phyloP scores from a whole-genome alignment of 2,329 filamentous ascomycete species.

The Neofusicoccum laricinum region DNA sequence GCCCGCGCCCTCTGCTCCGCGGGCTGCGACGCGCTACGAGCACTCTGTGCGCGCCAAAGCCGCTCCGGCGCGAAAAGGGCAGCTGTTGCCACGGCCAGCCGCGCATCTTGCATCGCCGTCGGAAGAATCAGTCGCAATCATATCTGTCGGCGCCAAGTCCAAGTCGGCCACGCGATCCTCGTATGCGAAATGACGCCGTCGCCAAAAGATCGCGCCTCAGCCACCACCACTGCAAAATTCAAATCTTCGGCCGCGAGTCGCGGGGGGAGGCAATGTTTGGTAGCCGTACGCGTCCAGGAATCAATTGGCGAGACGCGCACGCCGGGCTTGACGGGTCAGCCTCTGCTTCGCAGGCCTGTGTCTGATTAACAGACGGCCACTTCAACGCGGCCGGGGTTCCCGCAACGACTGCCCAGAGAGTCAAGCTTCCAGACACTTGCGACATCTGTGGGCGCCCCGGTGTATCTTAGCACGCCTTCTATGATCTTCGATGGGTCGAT shows the following conservation, averaged over 20 bases:
- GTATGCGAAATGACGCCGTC: constrained; percentile 10
- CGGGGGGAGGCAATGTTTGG: neutral
- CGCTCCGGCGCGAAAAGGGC: neutral
- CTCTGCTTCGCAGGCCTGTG: too few species aligned
- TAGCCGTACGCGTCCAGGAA: too few species aligned
- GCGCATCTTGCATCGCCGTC: too few species aligned
- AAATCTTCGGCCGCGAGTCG: too few species aligned
- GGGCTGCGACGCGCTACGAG: neutral
- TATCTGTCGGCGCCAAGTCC: neutral
- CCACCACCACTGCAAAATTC: neutral
- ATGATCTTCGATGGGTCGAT: neutral
- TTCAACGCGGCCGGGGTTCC: too few species aligned
- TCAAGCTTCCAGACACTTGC: neutral
- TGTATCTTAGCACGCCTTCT: neutral
- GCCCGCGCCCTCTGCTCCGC: neutral
- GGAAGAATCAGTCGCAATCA: too few species aligned
- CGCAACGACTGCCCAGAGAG: too few species aligned
- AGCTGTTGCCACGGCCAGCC: neutral
- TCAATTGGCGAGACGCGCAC: too few species aligned
- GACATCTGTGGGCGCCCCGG: neutral
- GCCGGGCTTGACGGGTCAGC: too few species aligned
- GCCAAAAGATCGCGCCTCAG: neutral
- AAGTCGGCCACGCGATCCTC: neutral
- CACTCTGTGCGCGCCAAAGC: neutral
- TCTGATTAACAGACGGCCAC: too few species aligned